Percentiles rank a stretch among this genome's conserved stretches.
Evolutionary conservation across 2,329 filamentous ascomycete genomes (phyloP).

Genomic region (Coniochaeta sp.): DNA sequence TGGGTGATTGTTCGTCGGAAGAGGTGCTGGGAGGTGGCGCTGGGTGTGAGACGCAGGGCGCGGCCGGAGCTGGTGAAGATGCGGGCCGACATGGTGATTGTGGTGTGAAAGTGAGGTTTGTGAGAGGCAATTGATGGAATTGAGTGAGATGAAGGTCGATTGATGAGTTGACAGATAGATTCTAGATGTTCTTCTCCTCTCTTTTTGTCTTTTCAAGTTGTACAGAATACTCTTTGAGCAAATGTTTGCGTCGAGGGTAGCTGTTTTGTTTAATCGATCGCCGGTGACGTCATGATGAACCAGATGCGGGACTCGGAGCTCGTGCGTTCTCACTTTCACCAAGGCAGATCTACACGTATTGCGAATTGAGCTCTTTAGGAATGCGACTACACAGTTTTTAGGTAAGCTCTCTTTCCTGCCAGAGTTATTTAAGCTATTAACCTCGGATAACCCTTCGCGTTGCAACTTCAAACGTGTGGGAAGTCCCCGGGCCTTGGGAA

Average conservation of each 20-base stretch:
- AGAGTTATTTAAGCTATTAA: not conserved
- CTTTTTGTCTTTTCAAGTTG: too few species aligned
- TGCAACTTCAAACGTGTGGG: not conserved
- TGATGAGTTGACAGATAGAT: not conserved
- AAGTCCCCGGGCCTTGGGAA: not conserved
- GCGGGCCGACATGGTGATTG: conserved; percentile 3
- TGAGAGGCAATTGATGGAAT: not conserved
- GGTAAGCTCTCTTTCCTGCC: not conserved
- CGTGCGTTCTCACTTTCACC: not conserved
- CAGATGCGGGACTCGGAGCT: not conserved
- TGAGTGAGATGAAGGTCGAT: not conserved
- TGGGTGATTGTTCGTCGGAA: conserved; percentile 6
- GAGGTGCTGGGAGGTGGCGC: conserved; percentile 1
- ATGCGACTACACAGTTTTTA: not conserved
- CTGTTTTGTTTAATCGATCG: conserved; percentile 1
- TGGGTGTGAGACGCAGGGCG: conserved; percentile 4
- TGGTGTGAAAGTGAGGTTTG: not conserved
- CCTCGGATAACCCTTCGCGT: not conserved
- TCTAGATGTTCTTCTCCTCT: not conserved
- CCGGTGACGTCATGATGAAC: conserved; percentile 1
- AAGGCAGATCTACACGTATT: too few species aligned
- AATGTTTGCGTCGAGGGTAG: not conserved
- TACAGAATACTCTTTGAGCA: not conserved
- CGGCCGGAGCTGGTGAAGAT: conserved; percentile 2
- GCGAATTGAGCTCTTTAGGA: not conserved